Evolutionary conservation across 345 rosid species (phyloP).

Genomic region (Linum trigynum): DNA sequence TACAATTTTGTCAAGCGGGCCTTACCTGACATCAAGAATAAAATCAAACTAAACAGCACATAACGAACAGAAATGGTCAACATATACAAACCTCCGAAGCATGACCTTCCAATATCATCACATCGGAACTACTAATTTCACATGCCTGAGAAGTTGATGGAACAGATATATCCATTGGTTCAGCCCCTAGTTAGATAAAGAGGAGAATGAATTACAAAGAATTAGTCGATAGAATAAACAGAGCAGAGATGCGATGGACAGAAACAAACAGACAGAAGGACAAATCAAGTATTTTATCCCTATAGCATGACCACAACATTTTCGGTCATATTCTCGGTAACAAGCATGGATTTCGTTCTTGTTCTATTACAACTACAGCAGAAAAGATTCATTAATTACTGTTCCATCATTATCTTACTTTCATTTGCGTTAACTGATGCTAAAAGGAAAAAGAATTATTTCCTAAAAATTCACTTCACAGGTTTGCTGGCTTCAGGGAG

Average conservation of each 20-base stretch:
- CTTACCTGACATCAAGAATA: neutral
- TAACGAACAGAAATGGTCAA: neutral
- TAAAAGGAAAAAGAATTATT: neutral
- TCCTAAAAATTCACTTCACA: neutral
- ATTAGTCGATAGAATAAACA: neutral
- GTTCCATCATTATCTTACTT: neutral
- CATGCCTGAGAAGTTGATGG: slow-evolving; percentile 44
- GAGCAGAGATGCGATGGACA: neutral
- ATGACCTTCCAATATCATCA: slow-evolving; percentile 92
- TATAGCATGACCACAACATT: neutral
- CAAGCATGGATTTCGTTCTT: too few species aligned
- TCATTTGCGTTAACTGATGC: neutral
- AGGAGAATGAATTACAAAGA: neutral
- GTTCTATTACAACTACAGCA: neutral
- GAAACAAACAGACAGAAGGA: neutral
- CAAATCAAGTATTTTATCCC: neutral
- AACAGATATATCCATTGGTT: slow-evolving; percentile 65
- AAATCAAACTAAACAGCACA: neutral
- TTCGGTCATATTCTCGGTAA: neutral
- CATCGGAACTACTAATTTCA: slow-evolving; percentile 80
- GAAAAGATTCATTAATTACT: neutral
- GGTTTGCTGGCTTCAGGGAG: neutral
- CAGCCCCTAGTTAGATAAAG: slow-evolving; percentile 32
- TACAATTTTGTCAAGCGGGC: neutral
- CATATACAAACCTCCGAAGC: slow-evolving; percentile 73